Evolutionary conservation across 2,329 filamentous ascomycete species (phyloP), one percentile per base, ranked within the genome.

Genomic region (Xylariaceae sp.): DNA sequence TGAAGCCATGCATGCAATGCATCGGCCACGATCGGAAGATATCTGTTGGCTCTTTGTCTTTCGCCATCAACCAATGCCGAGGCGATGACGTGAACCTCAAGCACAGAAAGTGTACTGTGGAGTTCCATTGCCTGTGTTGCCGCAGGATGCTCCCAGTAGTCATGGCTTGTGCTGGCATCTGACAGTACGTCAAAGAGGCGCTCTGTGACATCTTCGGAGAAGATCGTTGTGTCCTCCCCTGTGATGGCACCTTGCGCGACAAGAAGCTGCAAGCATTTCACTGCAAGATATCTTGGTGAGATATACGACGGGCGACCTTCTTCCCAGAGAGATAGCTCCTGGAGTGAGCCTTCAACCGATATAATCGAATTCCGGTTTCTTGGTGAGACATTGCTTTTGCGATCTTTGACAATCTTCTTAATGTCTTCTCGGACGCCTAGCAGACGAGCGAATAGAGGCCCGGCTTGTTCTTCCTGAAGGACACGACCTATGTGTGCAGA

Each of bases 311-410:
- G 78, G 38, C 67, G 66, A 11, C 71, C 66, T 1, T 77, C 74
- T 39, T 78, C 75, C 87, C 87, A 92, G 1, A 87, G 67, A 0
- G 75, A 65, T 33, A 82, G 71, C 19, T 75, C 69, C 42, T 76
- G 65, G 3, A 89, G 60, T 3, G 71, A 67, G 1, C 68, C 66
- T 50, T 83, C 81, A 39, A 89, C 73, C 0, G 75, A 71, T 7
- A 68, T 57, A 7, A 91, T 62, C 0, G 80, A 74, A 14, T 70
- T 72, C 58, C 83, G 83, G 11, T 78, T 80, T 30, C 81, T 75
- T 61, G 78, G 85, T 0, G 89, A 85, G 62, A 91, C 75, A 56
- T 90, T 90, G 49, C 71, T 81, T 55, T 80, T 80, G 31, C 83
- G 80, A 35, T 88, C 83, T 53, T 77, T 80, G 1, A 79, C 77